Percentiles rank a stretch among this genome's conserved stretches.
phyloP scores from a whole-genome alignment of 73 alveolate genomes.

The Stentor roeselii region DNA sequence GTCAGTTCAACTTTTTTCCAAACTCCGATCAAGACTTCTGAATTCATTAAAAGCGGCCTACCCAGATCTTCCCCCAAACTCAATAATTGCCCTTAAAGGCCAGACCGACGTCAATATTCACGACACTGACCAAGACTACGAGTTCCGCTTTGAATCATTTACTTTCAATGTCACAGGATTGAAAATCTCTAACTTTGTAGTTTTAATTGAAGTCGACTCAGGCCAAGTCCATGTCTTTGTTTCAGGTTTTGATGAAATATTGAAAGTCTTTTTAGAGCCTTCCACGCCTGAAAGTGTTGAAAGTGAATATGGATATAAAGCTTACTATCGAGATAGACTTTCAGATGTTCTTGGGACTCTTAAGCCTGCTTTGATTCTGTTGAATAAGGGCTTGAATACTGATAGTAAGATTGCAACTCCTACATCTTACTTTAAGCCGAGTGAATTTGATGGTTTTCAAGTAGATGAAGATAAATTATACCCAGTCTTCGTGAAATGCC shows the following conservation, averaged over 20 bases:
- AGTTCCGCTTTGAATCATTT: slow-evolving; percentile 42
- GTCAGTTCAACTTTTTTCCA: background rate
- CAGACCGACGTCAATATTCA: background rate
- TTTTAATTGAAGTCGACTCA: slow-evolving; percentile 31
- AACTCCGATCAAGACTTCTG: slow-evolving; percentile 1
- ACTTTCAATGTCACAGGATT: slow-evolving; percentile 53
- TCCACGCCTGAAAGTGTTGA: slow-evolving; percentile 46
- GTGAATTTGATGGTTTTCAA: slow-evolving; percentile 41
- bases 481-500: slow-evolving; percentile 63
- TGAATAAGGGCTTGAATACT: slow-evolving; percentile 68
- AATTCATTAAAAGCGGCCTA: background rate
- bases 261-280: slow-evolving; percentile 40
- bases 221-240: slow-evolving; percentile 44
- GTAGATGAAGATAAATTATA: slow-evolving; percentile 61
- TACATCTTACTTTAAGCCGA: slow-evolving; percentile 43
- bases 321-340: slow-evolving; percentile 48
- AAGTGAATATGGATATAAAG: slow-evolving; percentile 58
- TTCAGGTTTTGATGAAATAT: slow-evolving; percentile 43
- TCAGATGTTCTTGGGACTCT: slow-evolving; percentile 42
- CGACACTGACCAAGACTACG: slow-evolving; percentile 31
- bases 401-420: slow-evolving; percentile 62
- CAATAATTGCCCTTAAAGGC: slow-evolving; percentile 1
- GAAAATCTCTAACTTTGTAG: slow-evolving; percentile 36
- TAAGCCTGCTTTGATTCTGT: slow-evolving; percentile 63
- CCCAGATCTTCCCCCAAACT: background rate